A percentile compares a stretch with the other conserved stretches of the same genome.
Conservation (phyloP, 306 rosid genomes). For the Myrica gale region DNA sequence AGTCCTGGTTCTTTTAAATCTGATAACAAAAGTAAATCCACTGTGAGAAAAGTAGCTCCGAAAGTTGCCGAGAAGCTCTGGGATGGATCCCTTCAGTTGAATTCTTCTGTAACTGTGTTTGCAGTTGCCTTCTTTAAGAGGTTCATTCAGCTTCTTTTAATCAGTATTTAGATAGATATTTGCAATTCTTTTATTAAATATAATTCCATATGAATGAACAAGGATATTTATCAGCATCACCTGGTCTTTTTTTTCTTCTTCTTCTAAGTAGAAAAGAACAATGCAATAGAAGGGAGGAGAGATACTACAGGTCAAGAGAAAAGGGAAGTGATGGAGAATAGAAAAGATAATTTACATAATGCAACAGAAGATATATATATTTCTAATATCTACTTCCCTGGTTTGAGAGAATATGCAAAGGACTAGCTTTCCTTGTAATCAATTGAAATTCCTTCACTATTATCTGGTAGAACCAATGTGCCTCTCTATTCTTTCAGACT, state of each 20-base stretch:
- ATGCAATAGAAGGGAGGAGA: background rate
- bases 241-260: background rate
- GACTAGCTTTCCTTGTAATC: background rate
- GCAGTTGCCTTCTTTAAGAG: constrained; percentile 35
- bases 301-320: background rate
- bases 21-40: background rate
- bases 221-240: background rate
- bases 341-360: background rate
- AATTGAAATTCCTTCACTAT: background rate
- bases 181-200: background rate
- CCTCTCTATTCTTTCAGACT: background rate
- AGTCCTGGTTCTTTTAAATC: constrained; percentile 11
- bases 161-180: background rate
- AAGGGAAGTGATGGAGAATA: background rate
- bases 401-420: background rate
- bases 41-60: constrained; percentile 12
- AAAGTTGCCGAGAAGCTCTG: constrained; percentile 24
- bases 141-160: constrained; percentile 16
- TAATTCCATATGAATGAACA: background rate
- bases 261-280: background rate
- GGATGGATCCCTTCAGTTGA: constrained; percentile 30
- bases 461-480: background rate
- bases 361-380: background rate
- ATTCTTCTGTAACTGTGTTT: constrained; percentile 24
- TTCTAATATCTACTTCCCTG: background rate